Evolutionary conservation across 1,284 basidiomycete species (phyloP), one percentile per base, ranked within the genome.

Genomic region (Clitocybe nebularis): DNA sequence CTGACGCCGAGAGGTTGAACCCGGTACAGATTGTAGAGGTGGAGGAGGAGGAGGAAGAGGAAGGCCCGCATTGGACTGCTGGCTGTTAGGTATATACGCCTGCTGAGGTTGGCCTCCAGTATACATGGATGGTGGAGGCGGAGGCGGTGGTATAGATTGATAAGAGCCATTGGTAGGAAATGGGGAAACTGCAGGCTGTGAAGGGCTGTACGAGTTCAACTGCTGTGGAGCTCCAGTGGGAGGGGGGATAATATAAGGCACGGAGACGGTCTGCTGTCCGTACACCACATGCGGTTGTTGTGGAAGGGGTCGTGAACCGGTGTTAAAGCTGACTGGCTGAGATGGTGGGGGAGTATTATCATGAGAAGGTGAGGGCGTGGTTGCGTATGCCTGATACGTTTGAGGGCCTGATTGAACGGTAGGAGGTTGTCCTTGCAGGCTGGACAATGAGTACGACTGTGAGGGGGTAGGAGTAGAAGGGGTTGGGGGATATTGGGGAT

Each of bases 251-350:
- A 67, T 58, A 45, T 69, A 63, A 5, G 66, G 61, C 26, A 63
- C 59, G 13, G 64, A 55, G 36, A 63, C 52, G 29, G 62, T 64
- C 17, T 66, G 66, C 32, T 62, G 67, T 16, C 51, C 49, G 47
- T 67, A 67, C 9, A 66, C 50, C 36, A 64, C 53, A 46, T 67
- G 67, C 23, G 68, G 67, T 44, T 70, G 67, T 41, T 64, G 69
- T 19, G 82, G 81, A 8, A 84, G 60, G 13, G 81, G 82, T 37
- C 81, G 69, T 13, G 80, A 81, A 9, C 68, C 65, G 2, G 55
- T 50, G 35, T 62, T 57, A 21, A 63, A 63, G 32, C 56, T 58
- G 26, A 51, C 63, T 35, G 57, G 64, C 11, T 59, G 66, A 39
- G 43, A 54, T 26, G 63, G 59, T 1, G 60, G 55, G 3, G 63